Evolutionary conservation across 106 monocot species (phyloP), one percentile per base, ranked within the genome.

Genomic region (Dioscorea zingiberensis): DNA sequence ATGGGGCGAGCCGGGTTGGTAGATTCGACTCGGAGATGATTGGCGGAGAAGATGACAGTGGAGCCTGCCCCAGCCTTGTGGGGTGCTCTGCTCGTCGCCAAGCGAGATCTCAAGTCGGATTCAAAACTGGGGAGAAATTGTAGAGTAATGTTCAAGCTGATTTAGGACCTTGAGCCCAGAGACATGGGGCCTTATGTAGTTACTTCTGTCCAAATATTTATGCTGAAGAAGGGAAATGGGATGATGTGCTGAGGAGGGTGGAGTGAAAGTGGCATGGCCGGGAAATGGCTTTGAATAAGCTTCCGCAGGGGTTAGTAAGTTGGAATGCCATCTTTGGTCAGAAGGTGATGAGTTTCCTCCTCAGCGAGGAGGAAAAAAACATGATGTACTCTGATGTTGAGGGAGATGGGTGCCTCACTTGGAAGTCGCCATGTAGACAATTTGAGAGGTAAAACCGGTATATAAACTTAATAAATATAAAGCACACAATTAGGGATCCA

Each of bases 141-240:
- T 85, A n/a, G 3, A 77, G 77, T 9, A 59, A 55, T n/a, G n/a
- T n/a, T n/a, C 7, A 82, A 67, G 58, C 47, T 92, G 65, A 71
- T 82, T n/a, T n/a, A n/a, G 25, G 84, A 87, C 27, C 65, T 77
- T 44, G 62, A 82, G 23, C 78, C 87, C 4, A 51, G 45, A 24
- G 87, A 92, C 15, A 30, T 76, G 3, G 81, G 87, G 15, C 47
- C 76, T 21, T 92, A 87, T 45, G 71, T 92, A n/a, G 12, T 48
- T 84, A 23, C n/a, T n/a, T n/a, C 53, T 92, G 18, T 83, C 93
- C 2, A n/a, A 85, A 93, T 28, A 78, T 93, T 21, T 93, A 85
- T 55, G 93, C 93, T 9, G 65, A 79, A 4, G 67, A 73, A 29
- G 85, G 85, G 14, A 75, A 68, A 44, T 93, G 88, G 88, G 76